Evolutionary conservation across 2,329 filamentous ascomycete genomes (phyloP), one percentile per base, ranked within the genome.

Genomic region (Madurella fahalii): DNA sequence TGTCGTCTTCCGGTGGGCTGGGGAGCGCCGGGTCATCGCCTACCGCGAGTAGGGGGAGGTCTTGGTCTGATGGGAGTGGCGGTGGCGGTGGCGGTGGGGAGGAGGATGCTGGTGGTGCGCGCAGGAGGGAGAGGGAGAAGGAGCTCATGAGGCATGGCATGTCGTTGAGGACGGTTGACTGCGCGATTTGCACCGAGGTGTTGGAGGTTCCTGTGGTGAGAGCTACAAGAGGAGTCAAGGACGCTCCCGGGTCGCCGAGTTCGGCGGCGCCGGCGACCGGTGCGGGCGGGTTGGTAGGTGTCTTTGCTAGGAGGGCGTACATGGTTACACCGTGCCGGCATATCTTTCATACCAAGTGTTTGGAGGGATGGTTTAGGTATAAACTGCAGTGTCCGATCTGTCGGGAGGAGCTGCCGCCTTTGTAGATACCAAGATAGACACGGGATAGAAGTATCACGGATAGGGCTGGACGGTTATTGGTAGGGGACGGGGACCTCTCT

Each of bases 251-350:
- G 4, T 37, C 34, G 34, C 11, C 34, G 11, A 11, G 11, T 11
- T 37, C 34, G 34, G 34, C 9, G 11, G 34, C 34, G 9, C 4
- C 71, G 0, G 60, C 52, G 4, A 25, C 25, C 7, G 25, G 25
- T 25, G 69, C 68, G 0, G 77, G 77, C 43, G 80, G 82, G 32
- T 79, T 85, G 54, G 75, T 83, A 0, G 85, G 85, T 31, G 82
- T 96, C 52, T 77, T 97, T 62, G 88, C 89, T 32, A 78, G 93
- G 57, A 82, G 92, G 47, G 79, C 82, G 63, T 97, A 97, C 72
- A 99, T 99, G 94, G 90, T 97, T 18, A 99, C 94, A 54, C 94
- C 94, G 46, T 99, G 94, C 71, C 78, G 92, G 52, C 94, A 99
- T 73, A 91, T 97, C 47, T 99, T 99, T 69, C 94, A 99, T 68